Evolutionary conservation across 441 rosid genomes (phyloP).

Genomic region (Pelargonium cotyledonis): DNA sequence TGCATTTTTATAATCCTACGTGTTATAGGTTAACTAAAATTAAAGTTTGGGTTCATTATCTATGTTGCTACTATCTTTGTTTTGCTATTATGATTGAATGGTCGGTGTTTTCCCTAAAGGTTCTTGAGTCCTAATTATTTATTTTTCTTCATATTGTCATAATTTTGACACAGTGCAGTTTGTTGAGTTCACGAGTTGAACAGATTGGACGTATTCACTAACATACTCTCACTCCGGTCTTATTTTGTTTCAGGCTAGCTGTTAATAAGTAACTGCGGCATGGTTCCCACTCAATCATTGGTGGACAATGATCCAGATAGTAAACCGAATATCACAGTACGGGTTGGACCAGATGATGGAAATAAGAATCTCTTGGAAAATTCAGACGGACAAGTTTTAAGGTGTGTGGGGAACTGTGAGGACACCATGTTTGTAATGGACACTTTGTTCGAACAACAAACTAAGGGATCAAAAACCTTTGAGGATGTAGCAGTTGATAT

Average conservation of each 20-base stretch:
- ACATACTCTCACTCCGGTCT: slow-evolving; percentile 9
- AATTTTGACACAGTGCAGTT: not conserved
- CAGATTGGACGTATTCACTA: not conserved
- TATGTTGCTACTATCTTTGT: not conserved
- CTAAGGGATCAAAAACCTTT: slow-evolving; percentile 21
- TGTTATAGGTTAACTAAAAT: not conserved
- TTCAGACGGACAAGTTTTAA: slow-evolving; percentile 24
- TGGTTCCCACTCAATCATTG: slow-evolving; percentile 30
- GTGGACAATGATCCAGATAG: slow-evolving; percentile 38
- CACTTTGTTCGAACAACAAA: slow-evolving; percentile 21
- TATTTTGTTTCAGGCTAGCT: slow-evolving; percentile 19
- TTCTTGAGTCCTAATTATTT: not conserved
- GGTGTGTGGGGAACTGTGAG: slow-evolving; percentile 24
- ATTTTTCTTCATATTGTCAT: not conserved
- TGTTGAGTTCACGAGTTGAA: slow-evolving; percentile 3
- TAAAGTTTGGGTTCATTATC: not conserved
- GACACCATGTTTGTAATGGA: slow-evolving; percentile 23
- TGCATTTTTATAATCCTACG: not conserved
- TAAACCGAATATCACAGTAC: slow-evolving; percentile 19
- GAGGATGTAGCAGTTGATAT: slow-evolving; percentile 59
- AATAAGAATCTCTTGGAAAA: slow-evolving; percentile 23
- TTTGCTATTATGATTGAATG: not conserved
- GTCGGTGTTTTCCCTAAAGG: not conserved
- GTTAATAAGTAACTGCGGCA: slow-evolving; percentile 16
- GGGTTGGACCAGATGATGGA: slow-evolving; percentile 30